phyloP scores from a whole-genome alignment of 441 rosid species.

The Breynia disticha region DNA sequence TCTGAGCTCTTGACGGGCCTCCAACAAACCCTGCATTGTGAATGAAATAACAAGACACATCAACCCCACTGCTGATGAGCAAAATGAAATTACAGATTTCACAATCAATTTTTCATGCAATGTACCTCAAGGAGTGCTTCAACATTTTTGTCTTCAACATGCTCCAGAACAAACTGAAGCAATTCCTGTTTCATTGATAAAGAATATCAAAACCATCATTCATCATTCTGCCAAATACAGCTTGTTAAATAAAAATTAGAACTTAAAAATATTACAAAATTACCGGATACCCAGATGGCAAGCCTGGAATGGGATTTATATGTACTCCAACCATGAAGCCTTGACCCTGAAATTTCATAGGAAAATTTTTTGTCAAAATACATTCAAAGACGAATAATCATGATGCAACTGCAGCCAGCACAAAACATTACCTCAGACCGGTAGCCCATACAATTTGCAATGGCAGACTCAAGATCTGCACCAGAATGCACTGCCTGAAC shows the following conservation, averaged over 20 bases:
- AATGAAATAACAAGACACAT: slow-evolving; percentile 6
- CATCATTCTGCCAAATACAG: neutral
- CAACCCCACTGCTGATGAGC: neutral
- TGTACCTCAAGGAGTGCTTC: slow-evolving; percentile 87
- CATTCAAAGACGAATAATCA: slow-evolving; percentile 15
- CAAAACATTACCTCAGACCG: slow-evolving; percentile 48
- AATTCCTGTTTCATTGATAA: slow-evolving; percentile 44
- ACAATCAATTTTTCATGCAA: slow-evolving; percentile 8
- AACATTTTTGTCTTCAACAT: slow-evolving; percentile 82
- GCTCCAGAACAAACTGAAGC: slow-evolving; percentile 72
- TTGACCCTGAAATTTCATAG: slow-evolving; percentile 59
- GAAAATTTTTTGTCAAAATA: slow-evolving; percentile 6
- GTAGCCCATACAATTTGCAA: slow-evolving; percentile 96
- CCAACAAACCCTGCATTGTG: slow-evolving; percentile 69
- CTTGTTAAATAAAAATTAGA: slow-evolving; percentile 1
- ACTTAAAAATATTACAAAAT: slow-evolving; percentile 39
- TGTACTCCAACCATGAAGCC: slow-evolving; percentile 99
- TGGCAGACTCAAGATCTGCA: slow-evolving; percentile 97
- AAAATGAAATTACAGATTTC: slow-evolving; percentile 2
- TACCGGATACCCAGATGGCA: slow-evolving; percentile 93
- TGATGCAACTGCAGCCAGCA: slow-evolving; percentile 18
- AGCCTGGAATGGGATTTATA: slow-evolving; percentile 76
- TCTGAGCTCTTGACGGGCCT: slow-evolving; percentile 94
- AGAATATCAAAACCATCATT: slow-evolving; percentile 3
- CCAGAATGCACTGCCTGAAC: slow-evolving; percentile 98